These are phyloP conservation scores for Fusarium napiforme DNA, from an alignment of 2,329 filamentous ascomycete species.

Conservation along the genomic window DNA sequence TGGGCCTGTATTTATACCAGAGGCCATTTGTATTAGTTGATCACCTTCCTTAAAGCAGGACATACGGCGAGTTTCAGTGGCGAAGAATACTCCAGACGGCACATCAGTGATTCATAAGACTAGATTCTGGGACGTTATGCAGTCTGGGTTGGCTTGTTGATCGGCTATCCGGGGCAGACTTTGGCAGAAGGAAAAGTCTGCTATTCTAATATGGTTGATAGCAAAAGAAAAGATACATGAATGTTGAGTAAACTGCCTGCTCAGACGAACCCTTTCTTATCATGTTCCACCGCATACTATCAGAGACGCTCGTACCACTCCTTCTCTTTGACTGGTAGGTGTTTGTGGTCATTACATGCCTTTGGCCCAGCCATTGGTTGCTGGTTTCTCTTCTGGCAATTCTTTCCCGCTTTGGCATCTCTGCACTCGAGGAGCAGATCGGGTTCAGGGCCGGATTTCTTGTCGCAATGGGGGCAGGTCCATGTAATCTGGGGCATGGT, in stretches of 20 bases:
- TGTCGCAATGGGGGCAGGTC: not conserved
- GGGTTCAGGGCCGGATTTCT: not conserved
- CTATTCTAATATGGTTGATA: not conserved
- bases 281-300: not conserved
- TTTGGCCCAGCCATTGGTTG: not conserved
- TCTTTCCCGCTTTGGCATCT: not conserved
- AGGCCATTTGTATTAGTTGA: too few species aligned
- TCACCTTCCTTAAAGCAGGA: not conserved
- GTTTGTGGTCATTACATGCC: not conserved
- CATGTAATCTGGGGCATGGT: not conserved
- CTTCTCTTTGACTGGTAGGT: not conserved
- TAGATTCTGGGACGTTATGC: too few species aligned
- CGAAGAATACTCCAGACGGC: not conserved
- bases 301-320: not conserved
- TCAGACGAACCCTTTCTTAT: too few species aligned
- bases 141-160: accelerated
- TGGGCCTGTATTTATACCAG: accelerated
- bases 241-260: not conserved
- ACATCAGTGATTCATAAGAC: not conserved
- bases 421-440: not conserved
- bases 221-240: not conserved
- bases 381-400: not conserved
- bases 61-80: not conserved
- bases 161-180: not conserved
- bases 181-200: not conserved